Conservation (phyloP, 345 rosid species). For the Erysimum cheiranthoides region DNA sequence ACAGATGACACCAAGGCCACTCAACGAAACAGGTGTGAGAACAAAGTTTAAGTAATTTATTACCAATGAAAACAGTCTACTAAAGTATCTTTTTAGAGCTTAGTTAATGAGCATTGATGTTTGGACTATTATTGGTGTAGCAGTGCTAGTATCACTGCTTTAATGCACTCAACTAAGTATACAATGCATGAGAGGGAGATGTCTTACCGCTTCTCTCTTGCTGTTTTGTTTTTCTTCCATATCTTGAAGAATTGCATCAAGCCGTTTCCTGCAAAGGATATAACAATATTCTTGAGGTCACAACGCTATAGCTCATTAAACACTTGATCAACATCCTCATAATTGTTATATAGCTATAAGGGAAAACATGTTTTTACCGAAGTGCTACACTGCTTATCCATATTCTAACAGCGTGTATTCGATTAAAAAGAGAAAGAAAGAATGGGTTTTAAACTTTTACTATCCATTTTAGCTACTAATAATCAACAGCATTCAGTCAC, state of each 20-base stretch:
- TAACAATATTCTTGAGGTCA: slow-evolving; percentile 19
- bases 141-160: not conserved
- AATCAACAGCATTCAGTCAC: not conserved
- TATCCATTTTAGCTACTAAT: slow-evolving; percentile 1
- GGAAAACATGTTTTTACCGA: not conserved
- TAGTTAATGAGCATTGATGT: slow-evolving; percentile 1
- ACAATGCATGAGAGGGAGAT: slow-evolving; percentile 2
- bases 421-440: too few species aligned
- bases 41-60: not conserved
- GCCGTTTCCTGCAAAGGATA: slow-evolving; percentile 73
- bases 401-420: slow-evolving; percentile 4
- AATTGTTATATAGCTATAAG: slow-evolving; percentile 5
- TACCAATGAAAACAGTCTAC: not conserved
- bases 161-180: slow-evolving; percentile 12
- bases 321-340: slow-evolving; percentile 13
- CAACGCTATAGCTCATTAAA: slow-evolving; percentile 3
- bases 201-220: slow-evolving; percentile 85
- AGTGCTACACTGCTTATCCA: slow-evolving; percentile 11
- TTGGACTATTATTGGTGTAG: not conserved
- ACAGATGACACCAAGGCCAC: not conserved
- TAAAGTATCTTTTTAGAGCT: not conserved
- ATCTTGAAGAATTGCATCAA: slow-evolving; percentile 87
- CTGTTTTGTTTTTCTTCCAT: slow-evolving; percentile 89
- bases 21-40: slow-evolving; percentile 6
- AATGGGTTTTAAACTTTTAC: not conserved